phyloP scores from a whole-genome alignment of 768 basidiomycete genomes.

The Lactarius deliciosus region DNA sequence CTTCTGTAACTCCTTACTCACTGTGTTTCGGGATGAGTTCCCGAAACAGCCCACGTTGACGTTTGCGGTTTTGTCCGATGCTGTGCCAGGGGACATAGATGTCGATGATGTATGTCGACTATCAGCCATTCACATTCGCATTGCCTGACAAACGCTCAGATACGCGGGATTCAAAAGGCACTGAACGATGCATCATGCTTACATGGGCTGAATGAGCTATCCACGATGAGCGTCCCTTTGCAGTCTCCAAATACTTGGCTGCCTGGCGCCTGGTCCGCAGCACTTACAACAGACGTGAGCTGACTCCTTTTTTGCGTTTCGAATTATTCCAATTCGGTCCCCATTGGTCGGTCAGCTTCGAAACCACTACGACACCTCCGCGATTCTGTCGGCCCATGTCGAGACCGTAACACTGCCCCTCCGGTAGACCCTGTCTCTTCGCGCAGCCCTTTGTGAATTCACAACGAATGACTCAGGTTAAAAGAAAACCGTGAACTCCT shows the following conservation, averaged over 20 bases:
- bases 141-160: constrained; percentile 35
- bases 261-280: constrained; percentile 33
- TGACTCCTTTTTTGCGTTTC: neutral
- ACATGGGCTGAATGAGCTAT: constrained; percentile 34
- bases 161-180: constrained; percentile 41
- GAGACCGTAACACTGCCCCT: constrained; percentile 40
- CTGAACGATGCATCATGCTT: constrained; percentile 63
- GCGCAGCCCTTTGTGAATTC: neutral
- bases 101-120: constrained; percentile 18
- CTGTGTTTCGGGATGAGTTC: constrained; percentile 65
- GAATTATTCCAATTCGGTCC: neutral
- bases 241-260: constrained; percentile 35
- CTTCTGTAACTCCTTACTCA: constrained; percentile 59
- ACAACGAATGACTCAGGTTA: constrained; percentile 34
- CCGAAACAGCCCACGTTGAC: constrained; percentile 57
- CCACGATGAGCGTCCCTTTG: constrained; percentile 36
- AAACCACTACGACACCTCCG: constrained; percentile 37
- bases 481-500: constrained; percentile 41
- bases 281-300: constrained; percentile 34
- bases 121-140: constrained; percentile 10
- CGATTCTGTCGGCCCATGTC: constrained; percentile 40
- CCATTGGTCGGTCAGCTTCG: constrained; percentile 28
- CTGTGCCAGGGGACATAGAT: constrained; percentile 33
- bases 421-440: constrained; percentile 29
- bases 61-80: constrained; percentile 57